Percentiles rank a stretch among this genome's conserved stretches.
These are phyloP conservation scores for Naganishia liquefaciens DNA, from an alignment of 1,284 basidiomycete genomes.

Conservation along the genomic window DNA sequence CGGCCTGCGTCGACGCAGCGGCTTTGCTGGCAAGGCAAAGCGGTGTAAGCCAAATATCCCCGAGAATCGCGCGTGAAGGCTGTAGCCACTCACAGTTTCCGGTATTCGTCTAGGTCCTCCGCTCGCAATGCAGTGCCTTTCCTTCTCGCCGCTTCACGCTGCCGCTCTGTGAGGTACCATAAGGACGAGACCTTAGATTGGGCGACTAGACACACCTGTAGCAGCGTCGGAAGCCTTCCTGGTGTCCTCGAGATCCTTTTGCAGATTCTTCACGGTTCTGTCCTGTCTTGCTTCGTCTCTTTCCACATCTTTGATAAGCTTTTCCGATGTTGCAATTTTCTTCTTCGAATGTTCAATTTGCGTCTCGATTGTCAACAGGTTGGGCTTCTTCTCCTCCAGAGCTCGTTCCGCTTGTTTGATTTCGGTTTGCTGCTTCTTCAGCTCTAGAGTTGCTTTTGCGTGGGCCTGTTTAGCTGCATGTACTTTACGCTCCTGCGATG, in stretches of 20 bases:
- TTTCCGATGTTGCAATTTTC: constrained; percentile 70
- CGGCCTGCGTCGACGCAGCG: constrained; percentile 71
- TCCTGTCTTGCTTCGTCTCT: constrained; percentile 70
- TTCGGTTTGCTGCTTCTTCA: constrained; percentile 71
- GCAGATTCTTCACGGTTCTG: constrained; percentile 62
- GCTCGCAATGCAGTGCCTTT: constrained; percentile 76
- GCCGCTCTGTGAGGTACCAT: constrained; percentile 62
- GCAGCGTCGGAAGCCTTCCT: constrained; percentile 72
- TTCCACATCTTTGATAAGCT: constrained; percentile 65
- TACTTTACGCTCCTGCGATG: constrained; percentile 67
- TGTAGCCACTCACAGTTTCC: constrained; percentile 64
- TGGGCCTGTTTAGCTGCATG: constrained; percentile 76
- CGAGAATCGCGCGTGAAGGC: neutral
- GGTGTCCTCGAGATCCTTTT: constrained; percentile 68
- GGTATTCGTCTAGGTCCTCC: constrained; percentile 84
- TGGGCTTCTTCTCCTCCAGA: constrained; percentile 82
- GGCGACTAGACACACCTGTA: constrained; percentile 59
- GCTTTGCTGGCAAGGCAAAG: constrained; percentile 63
- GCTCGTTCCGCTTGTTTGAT: constrained; percentile 80
- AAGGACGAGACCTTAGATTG: neutral
- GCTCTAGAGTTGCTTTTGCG: constrained; percentile 70
- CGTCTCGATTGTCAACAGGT: constrained; percentile 75
- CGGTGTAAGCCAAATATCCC: constrained; percentile 6
- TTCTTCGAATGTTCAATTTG: constrained; percentile 82
- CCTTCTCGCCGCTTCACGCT: constrained; percentile 67